Percentiles rank a stretch among this genome's conserved stretches.
phyloP scores from a whole-genome alignment of 306 rosid genomes.

The Sicyos baderoa region DNA sequence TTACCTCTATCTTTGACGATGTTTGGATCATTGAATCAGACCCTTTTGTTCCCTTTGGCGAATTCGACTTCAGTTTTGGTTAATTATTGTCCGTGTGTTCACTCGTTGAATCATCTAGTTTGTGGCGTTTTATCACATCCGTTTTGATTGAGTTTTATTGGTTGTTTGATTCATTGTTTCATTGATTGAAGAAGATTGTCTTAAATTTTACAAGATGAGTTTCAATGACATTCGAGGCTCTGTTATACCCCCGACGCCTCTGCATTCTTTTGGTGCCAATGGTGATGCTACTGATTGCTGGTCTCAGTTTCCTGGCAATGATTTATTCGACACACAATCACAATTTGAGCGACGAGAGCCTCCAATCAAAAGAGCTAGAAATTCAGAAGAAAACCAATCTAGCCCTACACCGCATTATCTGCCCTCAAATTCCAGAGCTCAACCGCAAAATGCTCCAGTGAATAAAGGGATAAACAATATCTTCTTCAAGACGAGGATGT shows the following conservation, averaged over 20 bases:
- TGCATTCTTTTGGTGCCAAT: constrained; percentile 27
- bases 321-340: constrained; percentile 36
- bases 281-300: constrained; percentile 51
- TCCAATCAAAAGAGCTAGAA: constrained; percentile 51
- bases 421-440: constrained; percentile 29
- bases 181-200: background rate
- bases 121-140: background rate
- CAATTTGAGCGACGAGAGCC: constrained; percentile 32
- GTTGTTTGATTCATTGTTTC: constrained; percentile 4
- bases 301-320: constrained; percentile 43
- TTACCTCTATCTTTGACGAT: background rate
- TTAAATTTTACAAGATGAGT: constrained; percentile 35
- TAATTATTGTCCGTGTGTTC: no score
- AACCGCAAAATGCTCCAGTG: constrained; percentile 28
- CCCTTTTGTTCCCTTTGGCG: background rate
- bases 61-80: background rate
- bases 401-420: constrained; percentile 25
- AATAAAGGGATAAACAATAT: constrained; percentile 55
- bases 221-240: constrained; percentile 41
- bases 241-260: constrained; percentile 35
- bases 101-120: background rate
- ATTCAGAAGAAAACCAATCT: constrained; percentile 37
- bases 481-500: constrained; percentile 83
- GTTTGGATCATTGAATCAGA: background rate
- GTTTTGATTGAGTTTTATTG: background rate